Percentiles rank a stretch among this genome's conserved stretches.
Evolutionary conservation across 768 basidiomycete genomes (phyloP).

Genomic region (Pisolithus tinctorius): DNA sequence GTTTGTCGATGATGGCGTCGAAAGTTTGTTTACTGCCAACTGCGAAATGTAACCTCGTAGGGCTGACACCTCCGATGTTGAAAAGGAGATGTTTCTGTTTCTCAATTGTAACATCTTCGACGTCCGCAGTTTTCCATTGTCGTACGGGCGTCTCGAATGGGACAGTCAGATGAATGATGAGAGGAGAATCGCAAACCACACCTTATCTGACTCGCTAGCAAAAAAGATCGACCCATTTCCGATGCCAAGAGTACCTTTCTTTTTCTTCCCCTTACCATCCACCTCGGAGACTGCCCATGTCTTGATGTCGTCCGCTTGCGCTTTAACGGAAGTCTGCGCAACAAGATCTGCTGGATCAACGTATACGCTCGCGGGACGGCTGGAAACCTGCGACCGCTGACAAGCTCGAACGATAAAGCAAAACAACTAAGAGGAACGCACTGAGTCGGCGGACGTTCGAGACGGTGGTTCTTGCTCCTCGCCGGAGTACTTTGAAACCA

Average conservation of each 20-base stretch:
- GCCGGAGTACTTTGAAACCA: slow-evolving; percentile 28
- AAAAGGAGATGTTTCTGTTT: slow-evolving; percentile 85
- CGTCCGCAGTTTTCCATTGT: slow-evolving; percentile 80
- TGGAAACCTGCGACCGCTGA: slow-evolving; percentile 36
- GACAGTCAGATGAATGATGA: slow-evolving; percentile 2
- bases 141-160: slow-evolving; percentile 80
- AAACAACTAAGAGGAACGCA: slow-evolving; percentile 27
- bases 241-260: slow-evolving; percentile 94
- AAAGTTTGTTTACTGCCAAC: slow-evolving; percentile 78
- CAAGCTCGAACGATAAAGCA: slow-evolving; percentile 5
- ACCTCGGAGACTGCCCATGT: slow-evolving; percentile 89
- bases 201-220: slow-evolving; percentile 97
- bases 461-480: slow-evolving; percentile 23
- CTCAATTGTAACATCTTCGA: slow-evolving; percentile 60
- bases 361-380: slow-evolving; percentile 58
- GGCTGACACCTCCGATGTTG: slow-evolving; percentile 57
- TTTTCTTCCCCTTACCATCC: slow-evolving; percentile 97
- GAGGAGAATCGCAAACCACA: slow-evolving; percentile 26
- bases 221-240: slow-evolving; percentile 96
- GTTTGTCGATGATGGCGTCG: slow-evolving; percentile 77
- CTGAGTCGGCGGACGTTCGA: slow-evolving; percentile 41
- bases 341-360: slow-evolving; percentile 75
- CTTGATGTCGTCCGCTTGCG: slow-evolving; percentile 62
- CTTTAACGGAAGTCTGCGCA: slow-evolving; percentile 55
- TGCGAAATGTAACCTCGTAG: slow-evolving; percentile 75